Evolutionary conservation across 176 grass and related monocot genomes (phyloP), one percentile per base, ranked within the genome.

Genomic region (Triticum timopheevii): DNA sequence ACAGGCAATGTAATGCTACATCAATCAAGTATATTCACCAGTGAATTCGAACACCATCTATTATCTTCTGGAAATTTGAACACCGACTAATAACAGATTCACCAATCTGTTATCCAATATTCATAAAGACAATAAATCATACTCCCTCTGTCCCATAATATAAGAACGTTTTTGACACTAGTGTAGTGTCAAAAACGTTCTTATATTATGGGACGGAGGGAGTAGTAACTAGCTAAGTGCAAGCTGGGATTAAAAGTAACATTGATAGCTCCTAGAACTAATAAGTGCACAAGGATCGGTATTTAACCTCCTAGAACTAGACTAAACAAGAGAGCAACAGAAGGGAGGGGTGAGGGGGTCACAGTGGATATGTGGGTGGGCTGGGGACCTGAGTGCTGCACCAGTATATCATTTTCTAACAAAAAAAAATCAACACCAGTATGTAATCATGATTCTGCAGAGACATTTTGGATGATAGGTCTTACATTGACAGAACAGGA

Each of bases 401-500:
- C 47, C 47, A 50, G 13, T 15, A 15, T 50, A 15, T 50, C 13
- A 52, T 52, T 52, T 52, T 52, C 49, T 52, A 47, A 47, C 12
- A 47, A 52, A 52, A 52, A 52, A 45, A 16, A 50, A n/a, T 13
- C 36, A 61, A 24, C 49, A 83, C 27, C 56, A 81, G 28, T 33
- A 65, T 15, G 63, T 28, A 83, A 74, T 9, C 1, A 62, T 73
- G 58, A 56, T 40, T 76, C 17, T 30, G 76, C 77, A 42, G 8
- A 83, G 34, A 70, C 23, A 44, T 77, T 77, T 80, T 44, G 50
- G 71, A 71, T 52, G 20, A 61, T 74, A 23, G 38, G 86, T 83
- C 96, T 96, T 93, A 98, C 96, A 96, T 92, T 83, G 96, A 98
- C 10, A 98, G 85, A 91, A 98, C 96, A 90, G 96, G 96, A 94